These are phyloP conservation scores for Aspergillus sp. DNA, from an alignment of 2,329 filamentous ascomycete genomes.

Conservation along the genomic window DNA sequence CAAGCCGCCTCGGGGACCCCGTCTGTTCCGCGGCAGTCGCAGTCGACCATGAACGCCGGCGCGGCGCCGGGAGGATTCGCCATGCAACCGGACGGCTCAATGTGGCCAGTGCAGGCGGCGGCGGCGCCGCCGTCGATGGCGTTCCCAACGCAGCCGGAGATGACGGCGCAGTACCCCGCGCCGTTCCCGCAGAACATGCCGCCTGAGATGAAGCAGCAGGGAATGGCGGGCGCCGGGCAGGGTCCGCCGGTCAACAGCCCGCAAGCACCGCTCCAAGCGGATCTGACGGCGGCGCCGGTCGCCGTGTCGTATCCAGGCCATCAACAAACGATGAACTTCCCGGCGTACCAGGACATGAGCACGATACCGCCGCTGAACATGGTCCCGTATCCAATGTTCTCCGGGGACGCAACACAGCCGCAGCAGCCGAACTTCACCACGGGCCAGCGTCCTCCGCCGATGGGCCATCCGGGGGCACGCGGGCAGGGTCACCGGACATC, in stretches of 20 bases:
- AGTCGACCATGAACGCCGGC: slow-evolving; percentile 22
- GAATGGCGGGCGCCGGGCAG: slow-evolving; percentile 29
- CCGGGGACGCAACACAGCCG: slow-evolving; percentile 15
- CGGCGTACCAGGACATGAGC: slow-evolving; percentile 22
- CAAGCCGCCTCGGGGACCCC: slow-evolving; percentile 21
- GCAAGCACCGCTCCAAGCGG: slow-evolving; percentile 17
- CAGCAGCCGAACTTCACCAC: slow-evolving; percentile 15
- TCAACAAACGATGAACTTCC: slow-evolving; percentile 19
- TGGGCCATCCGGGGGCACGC: slow-evolving; percentile 26
- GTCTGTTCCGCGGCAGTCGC: slow-evolving; percentile 22
- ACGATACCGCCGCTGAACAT: slow-evolving; percentile 21
- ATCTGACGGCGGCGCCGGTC: slow-evolving; percentile 18
- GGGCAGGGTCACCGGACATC: slow-evolving; percentile 14
- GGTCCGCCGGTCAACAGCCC: slow-evolving; percentile 11
- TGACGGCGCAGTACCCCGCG: slow-evolving; percentile 16
- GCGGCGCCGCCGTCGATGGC: slow-evolving; percentile 23
- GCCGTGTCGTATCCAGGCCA: slow-evolving; percentile 22
- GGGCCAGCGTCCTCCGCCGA: slow-evolving; percentile 17
- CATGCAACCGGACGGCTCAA: slow-evolving; percentile 27
- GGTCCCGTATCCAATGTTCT: slow-evolving; percentile 26
- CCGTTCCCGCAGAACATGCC: slow-evolving; percentile 22
- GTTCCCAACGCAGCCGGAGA: slow-evolving; percentile 24
- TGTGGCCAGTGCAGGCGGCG: slow-evolving; percentile 24
- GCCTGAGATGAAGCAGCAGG: slow-evolving; percentile 26
- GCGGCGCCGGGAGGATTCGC: too few species aligned